These are phyloP conservation scores for Helotiales sp. DNA, from an alignment of 2,329 filamentous ascomycete species.

Conservation along the genomic window DNA sequence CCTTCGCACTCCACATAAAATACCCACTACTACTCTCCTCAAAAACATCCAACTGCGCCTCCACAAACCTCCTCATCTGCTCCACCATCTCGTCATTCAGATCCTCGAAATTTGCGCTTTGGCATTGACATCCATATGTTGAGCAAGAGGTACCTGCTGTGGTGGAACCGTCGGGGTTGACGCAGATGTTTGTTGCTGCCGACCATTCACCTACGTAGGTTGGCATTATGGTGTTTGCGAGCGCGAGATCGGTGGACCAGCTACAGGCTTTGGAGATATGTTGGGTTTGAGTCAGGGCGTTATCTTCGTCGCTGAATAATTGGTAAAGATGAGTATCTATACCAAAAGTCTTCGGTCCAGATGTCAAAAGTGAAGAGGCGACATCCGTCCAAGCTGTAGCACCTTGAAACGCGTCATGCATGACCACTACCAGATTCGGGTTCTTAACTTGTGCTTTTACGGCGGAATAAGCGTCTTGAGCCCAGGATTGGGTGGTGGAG, in stretches of 20 bases:
- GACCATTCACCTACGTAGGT: slow-evolving; percentile 43
- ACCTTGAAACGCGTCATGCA: slow-evolving; percentile 40
- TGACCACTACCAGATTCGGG: slow-evolving; percentile 37
- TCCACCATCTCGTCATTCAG: slow-evolving; percentile 38
- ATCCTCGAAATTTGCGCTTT: slow-evolving; percentile 32
- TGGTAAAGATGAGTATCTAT: slow-evolving; percentile 44
- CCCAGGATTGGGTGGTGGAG: slow-evolving; percentile 37
- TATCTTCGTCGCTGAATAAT: slow-evolving; percentile 37
- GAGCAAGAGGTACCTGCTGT: slow-evolving; percentile 36
- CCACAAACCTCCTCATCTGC: slow-evolving; percentile 39
- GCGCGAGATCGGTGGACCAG: slow-evolving; percentile 35
- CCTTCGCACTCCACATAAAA: slow-evolving; percentile 43
- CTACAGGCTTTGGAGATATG: slow-evolving; percentile 43
- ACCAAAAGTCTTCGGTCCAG: slow-evolving; percentile 34
- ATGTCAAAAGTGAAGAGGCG: slow-evolving; percentile 14
- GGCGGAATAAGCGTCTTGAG: slow-evolving; percentile 36
- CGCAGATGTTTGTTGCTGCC: slow-evolving; percentile 41
- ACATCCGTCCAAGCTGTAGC: slow-evolving; percentile 36
- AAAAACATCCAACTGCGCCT: slow-evolving; percentile 43
- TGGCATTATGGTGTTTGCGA: slow-evolving; percentile 33
- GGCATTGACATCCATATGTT: slow-evolving; percentile 39
- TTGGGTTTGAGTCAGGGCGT: slow-evolving; percentile 36
- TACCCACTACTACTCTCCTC: slow-evolving; percentile 39
- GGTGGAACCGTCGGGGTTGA: slow-evolving; percentile 39
- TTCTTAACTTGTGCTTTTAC: slow-evolving; percentile 36